phyloP scores from a whole-genome alignment of 2,329 filamentous ascomycete genomes.

The Ophiostoma himal-ulmi region DNA sequence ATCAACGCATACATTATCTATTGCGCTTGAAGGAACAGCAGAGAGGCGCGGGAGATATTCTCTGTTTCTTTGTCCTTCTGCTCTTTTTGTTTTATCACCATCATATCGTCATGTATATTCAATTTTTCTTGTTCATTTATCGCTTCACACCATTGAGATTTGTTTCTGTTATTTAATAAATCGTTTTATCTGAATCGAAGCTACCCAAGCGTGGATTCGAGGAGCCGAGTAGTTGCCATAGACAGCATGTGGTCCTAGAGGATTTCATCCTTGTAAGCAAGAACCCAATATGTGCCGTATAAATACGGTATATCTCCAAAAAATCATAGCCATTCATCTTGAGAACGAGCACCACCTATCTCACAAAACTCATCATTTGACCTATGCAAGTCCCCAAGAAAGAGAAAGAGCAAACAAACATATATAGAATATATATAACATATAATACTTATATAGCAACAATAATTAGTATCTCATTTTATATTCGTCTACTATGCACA shows the following conservation, averaged over 20 bases:
- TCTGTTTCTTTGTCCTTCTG: neutral
- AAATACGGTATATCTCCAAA: no score
- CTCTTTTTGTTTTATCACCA: neutral
- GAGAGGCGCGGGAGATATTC: neutral
- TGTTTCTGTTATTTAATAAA: neutral
- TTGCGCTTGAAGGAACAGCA: slow-evolving; percentile 2
- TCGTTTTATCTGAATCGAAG: no score
- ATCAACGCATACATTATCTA: slow-evolving; percentile 11
- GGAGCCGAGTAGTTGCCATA: no score
- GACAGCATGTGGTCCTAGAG: no score
- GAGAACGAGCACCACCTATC: neutral
- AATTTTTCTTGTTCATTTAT: neutral
- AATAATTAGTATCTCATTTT: neutral
- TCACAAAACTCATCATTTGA: no score
- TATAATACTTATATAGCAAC: neutral
- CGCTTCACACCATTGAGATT: neutral
- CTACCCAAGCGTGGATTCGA: no score
- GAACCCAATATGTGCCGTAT: no score
- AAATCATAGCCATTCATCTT: no score
- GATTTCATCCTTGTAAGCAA: no score
- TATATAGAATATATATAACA: neutral
- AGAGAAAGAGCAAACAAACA: neutral
- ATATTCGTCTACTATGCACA: neutral
- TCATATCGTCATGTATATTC: slow-evolving; percentile 4
- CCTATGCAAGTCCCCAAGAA: neutral